Conservation (phyloP, 1,139 yeast genomes). For the Zygosaccharomyces sapae region DNA sequence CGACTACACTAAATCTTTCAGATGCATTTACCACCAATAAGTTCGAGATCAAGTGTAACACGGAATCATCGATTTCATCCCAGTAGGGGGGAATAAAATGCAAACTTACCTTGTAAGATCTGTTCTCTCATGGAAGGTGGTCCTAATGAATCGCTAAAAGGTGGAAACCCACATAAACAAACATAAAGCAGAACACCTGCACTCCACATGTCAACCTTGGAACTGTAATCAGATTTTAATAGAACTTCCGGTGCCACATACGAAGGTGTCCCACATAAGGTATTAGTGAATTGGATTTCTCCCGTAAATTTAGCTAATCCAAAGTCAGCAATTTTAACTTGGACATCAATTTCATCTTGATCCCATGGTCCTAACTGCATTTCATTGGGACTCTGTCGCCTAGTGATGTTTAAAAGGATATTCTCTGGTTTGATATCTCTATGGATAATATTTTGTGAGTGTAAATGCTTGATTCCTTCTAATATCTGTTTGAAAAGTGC, state of each 20-base stretch:
- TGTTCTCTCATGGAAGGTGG: conserved; percentile 79
- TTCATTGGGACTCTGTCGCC: conserved; percentile 40
- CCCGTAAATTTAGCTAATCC: conserved; percentile 78
- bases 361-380: conserved; percentile 70
- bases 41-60: conserved; percentile 59
- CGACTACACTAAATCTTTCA: conserved; percentile 48
- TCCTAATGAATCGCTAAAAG: conserved; percentile 74
- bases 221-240: conserved; percentile 54
- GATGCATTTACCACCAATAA: conserved; percentile 57
- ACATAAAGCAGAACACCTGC: conserved; percentile 72
- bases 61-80: conserved; percentile 64
- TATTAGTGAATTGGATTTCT: conserved; percentile 68
- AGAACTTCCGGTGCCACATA: conserved; percentile 80
- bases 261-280: conserved; percentile 80
- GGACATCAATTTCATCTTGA: conserved; percentile 54
- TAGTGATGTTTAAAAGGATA: conserved; percentile 57
- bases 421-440: conserved; percentile 79
- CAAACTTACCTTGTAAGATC: conserved; percentile 59
- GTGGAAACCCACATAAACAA: conserved; percentile 80
- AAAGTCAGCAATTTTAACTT: conserved; percentile 75
- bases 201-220: conserved; percentile 77
- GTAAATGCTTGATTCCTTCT: conserved; percentile 59
- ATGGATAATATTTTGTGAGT: conserved; percentile 62
- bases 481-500: conserved; percentile 58
- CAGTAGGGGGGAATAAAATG: conserved; percentile 77